phyloP scores from a whole-genome alignment of 1,284 basidiomycete species.

The Melampsora larici-populina region DNA sequence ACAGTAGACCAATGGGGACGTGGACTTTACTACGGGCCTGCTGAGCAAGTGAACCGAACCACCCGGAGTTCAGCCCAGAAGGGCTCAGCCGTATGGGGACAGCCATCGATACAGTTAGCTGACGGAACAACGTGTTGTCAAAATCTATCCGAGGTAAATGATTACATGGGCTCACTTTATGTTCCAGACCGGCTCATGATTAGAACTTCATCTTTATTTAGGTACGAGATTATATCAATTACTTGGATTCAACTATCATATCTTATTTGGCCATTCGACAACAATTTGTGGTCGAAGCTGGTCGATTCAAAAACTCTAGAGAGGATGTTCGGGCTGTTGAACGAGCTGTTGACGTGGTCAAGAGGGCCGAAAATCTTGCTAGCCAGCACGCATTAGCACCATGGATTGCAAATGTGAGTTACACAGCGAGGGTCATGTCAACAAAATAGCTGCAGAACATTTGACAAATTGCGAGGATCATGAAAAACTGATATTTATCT shows the following conservation, averaged over 20 bases:
- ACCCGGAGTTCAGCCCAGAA: background rate
- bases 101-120: conserved; percentile 20
- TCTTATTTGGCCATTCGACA: conserved; percentile 34
- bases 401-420: conserved; percentile 36
- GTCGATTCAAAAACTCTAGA: conserved; percentile 34
- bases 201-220: background rate
- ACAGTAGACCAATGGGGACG: conserved; percentile 18
- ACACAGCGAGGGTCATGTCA: too few relatives aligned
- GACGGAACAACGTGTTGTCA: conserved; percentile 28
- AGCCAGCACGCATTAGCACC: conserved; percentile 16
- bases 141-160: conserved; percentile 9
- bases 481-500: background rate
- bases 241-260: conserved; percentile 35
- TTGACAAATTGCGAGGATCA: background rate
- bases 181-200: background rate
- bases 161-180: background rate
- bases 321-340: conserved; percentile 5
- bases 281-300: conserved; percentile 38
- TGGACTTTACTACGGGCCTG: conserved; percentile 16
- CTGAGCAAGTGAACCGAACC: conserved; percentile 2
- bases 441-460: background rate
- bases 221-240: conserved; percentile 36
- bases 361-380: conserved; percentile 17
- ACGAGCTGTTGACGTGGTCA: conserved; percentile 22
- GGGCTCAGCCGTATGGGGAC: conserved; percentile 16